Base-by-base conservation (phyloP, 345 rosid species). In the Leavenworthia alabamica region DNA sequence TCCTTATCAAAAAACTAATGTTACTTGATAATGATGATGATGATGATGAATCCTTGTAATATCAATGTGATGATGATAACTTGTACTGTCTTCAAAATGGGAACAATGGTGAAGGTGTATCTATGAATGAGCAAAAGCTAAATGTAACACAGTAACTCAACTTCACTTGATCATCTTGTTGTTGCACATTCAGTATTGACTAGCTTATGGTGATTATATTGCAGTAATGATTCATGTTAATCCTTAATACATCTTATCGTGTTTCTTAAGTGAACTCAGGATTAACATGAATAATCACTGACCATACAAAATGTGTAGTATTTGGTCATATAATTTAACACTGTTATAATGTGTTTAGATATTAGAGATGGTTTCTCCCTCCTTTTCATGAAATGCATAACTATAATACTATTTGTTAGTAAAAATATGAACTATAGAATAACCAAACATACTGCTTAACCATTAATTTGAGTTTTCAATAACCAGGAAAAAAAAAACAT, bases 1-100 rank as follows among this genome's bases (percentile, higher is more conserved):
- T 41, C 99, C 99, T 13, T 89, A 93, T 73, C 96, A 85, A 61
- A 93, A 87, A 77, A 48, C 83, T 1, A n/a, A n/a, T n/a, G n/a
- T n/a, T n/a, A n/a, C n/a, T n/a, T n/a, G n/a, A n/a, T n/a, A n/a
- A n/a, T n/a, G n/a, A n/a, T n/a, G n/a, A n/a, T n/a, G n/a, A n/a
- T n/a, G n/a, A n/a, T 79, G 77, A 74, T 87, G 84, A 79, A 83
- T 66, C 83, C 97, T 10, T 92, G 99, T 67, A 82, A 83, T 51
- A 56, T 89, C 86, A 70, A 29, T 86, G 96, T 43, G 71, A 72
- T 63, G 88, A 75, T 75, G 86, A 83, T 54, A 77, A 72, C 57
- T 43, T 69, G 56, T 78, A 82, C 45, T 89, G 97, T 56, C 81
- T 75, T 66, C 94, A 71, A 55, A 83, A 80, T 42, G 86, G 74